Percentiles rank a stretch among this genome's conserved stretches.
phyloP scores from a whole-genome alignment of 345 rosid species.

The Rhizophora apiculata region DNA sequence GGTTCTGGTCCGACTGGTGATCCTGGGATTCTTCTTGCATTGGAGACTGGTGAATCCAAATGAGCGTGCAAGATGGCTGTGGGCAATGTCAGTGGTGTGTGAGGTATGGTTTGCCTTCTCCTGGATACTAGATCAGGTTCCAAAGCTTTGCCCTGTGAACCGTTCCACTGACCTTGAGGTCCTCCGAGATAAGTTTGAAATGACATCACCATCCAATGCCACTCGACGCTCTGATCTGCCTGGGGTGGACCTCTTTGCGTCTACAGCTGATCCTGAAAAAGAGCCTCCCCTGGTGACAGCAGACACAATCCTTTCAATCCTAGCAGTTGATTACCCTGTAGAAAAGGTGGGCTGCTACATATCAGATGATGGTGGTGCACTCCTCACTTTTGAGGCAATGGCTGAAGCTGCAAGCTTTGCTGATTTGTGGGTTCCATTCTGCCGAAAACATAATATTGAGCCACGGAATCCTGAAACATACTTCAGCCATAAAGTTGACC shows the following conservation, averaged over 20 bases:
- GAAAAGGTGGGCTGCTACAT: slow-evolving; percentile 79
- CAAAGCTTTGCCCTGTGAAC: slow-evolving; percentile 74
- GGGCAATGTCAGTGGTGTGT: slow-evolving; percentile 79
- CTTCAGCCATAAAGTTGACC: slow-evolving; percentile 73
- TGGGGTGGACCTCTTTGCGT: slow-evolving; percentile 77
- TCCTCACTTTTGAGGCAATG: slow-evolving; percentile 93
- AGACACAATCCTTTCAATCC: slow-evolving; percentile 82
- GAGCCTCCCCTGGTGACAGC: slow-evolving; percentile 89
- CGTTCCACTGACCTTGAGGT: slow-evolving; percentile 82
- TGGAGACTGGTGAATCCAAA: slow-evolving; percentile 84
- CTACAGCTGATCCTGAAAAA: slow-evolving; percentile 95
- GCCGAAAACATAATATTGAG: slow-evolving; percentile 80
- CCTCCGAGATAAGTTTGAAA: slow-evolving; percentile 79
- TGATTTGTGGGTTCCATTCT: slow-evolving; percentile 91
- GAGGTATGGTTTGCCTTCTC: slow-evolving; percentile 94
- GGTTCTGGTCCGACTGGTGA: slow-evolving; percentile 52
- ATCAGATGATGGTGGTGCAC: slow-evolving; percentile 96
- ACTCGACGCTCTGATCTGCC: slow-evolving; percentile 92
- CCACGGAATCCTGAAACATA: slow-evolving; percentile 86
- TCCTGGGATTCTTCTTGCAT: slow-evolving; percentile 66
- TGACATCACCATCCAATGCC: slow-evolving; percentile 87
- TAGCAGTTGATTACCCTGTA: slow-evolving; percentile 84
- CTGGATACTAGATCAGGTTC: slow-evolving; percentile 90
- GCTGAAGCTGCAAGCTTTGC: slow-evolving; percentile 98
- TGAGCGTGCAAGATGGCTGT: slow-evolving; percentile 78